Base-by-base conservation (phyloP, 1,284 basidiomycete species). In the Heterobasidion parviporum region DNA sequence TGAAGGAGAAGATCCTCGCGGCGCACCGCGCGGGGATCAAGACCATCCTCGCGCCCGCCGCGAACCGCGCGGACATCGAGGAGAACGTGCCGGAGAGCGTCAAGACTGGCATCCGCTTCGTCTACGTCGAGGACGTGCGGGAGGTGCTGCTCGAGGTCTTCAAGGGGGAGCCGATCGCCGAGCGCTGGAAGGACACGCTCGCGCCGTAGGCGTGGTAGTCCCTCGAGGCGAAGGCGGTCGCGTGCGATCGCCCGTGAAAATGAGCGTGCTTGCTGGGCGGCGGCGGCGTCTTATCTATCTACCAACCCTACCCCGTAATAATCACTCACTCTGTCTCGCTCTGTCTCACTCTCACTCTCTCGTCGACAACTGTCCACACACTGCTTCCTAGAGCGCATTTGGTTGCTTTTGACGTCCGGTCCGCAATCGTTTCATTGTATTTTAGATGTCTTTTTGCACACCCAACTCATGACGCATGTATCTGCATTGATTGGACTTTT, bases 1-100 rank as follows among this genome's bases (percentile, higher is more conserved):
- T 97, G 58, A 97, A 96, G 74, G 94, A 97, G 77, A 96, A 96
- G 79, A 95, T 95, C 62, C 80, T 96, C 1, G 94, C 94, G 1
- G 94, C 94, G 0, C 94, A 97, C 67, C 82, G 94, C 10, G 92
- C 94, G 1, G 93, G 92, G 2, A 95, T 97, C 74, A 93, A 88
- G 73, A 94, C 88, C 0, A 89, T 95, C 59, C 74, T 95, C 26
- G 92, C 92, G 1, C 94, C 94, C 0, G 83, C 81, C 26, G 94
- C 89, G 2, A 94, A 94, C 69, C 84, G 87, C 44, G 84, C 89
- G 0, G 94, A 97, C 67, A 94, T 98, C 44, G 92, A 97, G 72
- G 92, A 94, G 74, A 97, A 97, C 67, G 94, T 97, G 0, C 94
- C 93, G 0, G 87, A 86, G 64, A 94, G 92, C 64, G 94, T 97